Percentiles rank a stretch among this genome's conserved stretches.
Evolutionary conservation across 768 basidiomycete genomes (phyloP).

Genomic region (Tulasnella sp.): DNA sequence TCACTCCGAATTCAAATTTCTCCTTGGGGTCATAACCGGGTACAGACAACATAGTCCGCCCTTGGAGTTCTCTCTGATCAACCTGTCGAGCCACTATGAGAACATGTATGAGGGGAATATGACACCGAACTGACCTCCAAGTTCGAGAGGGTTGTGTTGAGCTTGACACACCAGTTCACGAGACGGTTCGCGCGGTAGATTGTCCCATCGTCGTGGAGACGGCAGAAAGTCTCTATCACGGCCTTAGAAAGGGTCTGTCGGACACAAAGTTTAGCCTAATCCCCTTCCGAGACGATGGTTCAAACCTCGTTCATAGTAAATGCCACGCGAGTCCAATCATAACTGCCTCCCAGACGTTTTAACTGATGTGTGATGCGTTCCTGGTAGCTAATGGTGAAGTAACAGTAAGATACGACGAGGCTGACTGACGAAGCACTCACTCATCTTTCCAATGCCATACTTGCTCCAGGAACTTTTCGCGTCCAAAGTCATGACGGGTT

Average conservation of each 20-base stretch:
- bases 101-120: too few relatives aligned
- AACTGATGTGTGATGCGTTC: constrained; percentile 84
- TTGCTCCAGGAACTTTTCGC: constrained; percentile 78
- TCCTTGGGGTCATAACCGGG: constrained; percentile 95
- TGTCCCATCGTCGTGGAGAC: constrained; percentile 79
- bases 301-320: constrained; percentile 91
- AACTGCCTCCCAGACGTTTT: constrained; percentile 77
- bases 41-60: constrained; percentile 73
- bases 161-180: constrained; percentile 93
- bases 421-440: constrained; percentile 35
- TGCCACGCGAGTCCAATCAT: constrained; percentile 87
- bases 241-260: constrained; percentile 62
- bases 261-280: neutral
- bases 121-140: constrained; percentile 66
- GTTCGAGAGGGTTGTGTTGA: constrained; percentile 97
- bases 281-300: neutral
- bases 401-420: neutral
- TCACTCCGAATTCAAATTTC: constrained; percentile 91
- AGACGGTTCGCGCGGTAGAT: constrained; percentile 92
- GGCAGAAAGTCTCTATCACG: constrained; percentile 84
- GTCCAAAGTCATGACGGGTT: constrained; percentile 87
- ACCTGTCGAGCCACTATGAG: constrained; percentile 38
- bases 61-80: constrained; percentile 79
- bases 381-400: constrained; percentile 54
- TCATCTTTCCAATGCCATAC: constrained; percentile 97